Evolutionary conservation across 441 rosid species (phyloP).

Genomic region (Mallotus repandus): DNA sequence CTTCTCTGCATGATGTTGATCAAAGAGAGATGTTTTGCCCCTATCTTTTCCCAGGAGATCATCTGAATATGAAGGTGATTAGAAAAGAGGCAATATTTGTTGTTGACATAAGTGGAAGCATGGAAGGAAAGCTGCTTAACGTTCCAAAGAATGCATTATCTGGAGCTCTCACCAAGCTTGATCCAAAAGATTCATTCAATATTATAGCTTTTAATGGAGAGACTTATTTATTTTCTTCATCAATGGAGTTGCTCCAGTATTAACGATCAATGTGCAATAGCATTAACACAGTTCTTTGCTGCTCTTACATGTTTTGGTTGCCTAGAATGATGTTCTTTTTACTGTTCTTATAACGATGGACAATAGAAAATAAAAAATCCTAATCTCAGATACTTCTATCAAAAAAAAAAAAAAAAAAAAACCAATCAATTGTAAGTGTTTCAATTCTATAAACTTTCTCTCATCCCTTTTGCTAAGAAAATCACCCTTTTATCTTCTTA

Average conservation of each 20-base stretch:
- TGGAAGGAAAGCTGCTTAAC: too few relatives aligned
- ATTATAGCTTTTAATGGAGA: constrained; percentile 82
- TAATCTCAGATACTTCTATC: not conserved
- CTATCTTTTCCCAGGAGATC: constrained; percentile 74
- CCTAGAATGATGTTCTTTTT: constrained; percentile 79
- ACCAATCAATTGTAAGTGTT: too few relatives aligned
- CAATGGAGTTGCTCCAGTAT: constrained; percentile 78
- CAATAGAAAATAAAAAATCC: not conserved
- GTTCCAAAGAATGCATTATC: constrained; percentile 38
- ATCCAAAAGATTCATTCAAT: constrained; percentile 74
- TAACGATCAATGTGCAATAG: constrained; percentile 58
- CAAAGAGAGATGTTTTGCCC: constrained; percentile 80
- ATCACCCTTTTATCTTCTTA: too few relatives aligned
- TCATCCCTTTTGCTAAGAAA: too few relatives aligned
- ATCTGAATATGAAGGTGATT: not conserved
- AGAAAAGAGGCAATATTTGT: too few relatives aligned
- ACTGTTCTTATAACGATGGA: constrained; percentile 61
- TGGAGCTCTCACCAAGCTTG: constrained; percentile 55
- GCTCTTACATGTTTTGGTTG: constrained; percentile 82
- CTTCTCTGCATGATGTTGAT: constrained; percentile 69
- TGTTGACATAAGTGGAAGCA: too few relatives aligned
- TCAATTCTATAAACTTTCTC: too few relatives aligned
- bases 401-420: too few relatives aligned
- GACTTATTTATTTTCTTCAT: constrained; percentile 59
- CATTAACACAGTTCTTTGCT: constrained; percentile 60